These are phyloP conservation scores for Dipteronia sinensis DNA, from an alignment of 345 rosid genomes.

Conservation along the genomic window DNA sequence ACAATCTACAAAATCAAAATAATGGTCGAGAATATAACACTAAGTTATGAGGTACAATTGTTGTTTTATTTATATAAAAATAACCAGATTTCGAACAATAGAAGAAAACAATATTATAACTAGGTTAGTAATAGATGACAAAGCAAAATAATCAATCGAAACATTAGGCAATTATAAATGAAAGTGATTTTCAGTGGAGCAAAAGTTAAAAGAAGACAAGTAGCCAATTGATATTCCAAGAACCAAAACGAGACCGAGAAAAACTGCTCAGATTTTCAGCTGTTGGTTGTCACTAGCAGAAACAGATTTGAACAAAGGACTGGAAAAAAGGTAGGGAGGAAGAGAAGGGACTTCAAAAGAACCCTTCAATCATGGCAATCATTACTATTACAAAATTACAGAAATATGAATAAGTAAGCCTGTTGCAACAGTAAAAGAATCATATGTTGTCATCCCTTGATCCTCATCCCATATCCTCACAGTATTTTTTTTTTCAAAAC, in stretches of 20 bases:
- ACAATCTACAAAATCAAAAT: neutral
- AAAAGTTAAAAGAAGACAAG: neutral
- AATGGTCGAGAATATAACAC: neutral
- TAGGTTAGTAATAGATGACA: too few species aligned
- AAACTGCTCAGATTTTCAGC: neutral
- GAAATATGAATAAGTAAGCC: neutral
- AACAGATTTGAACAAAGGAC: neutral
- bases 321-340: neutral
- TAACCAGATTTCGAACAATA: neutral
- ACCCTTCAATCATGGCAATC: neutral
- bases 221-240: neutral
- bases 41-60: too few species aligned
- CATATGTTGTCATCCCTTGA: neutral
- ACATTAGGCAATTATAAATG: too few species aligned
- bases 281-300: neutral
- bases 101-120: too few species aligned
- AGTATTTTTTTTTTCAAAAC: neutral
- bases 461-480: too few species aligned
- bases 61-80: too few species aligned
- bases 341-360: too few species aligned
- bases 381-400: too few species aligned
- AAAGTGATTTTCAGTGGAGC: neutral
- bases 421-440: neutral
- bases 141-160: too few species aligned
- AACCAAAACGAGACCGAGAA: neutral